Evolutionary conservation across 768 basidiomycete genomes (phyloP).

Genomic region (Serendipita indica): DNA sequence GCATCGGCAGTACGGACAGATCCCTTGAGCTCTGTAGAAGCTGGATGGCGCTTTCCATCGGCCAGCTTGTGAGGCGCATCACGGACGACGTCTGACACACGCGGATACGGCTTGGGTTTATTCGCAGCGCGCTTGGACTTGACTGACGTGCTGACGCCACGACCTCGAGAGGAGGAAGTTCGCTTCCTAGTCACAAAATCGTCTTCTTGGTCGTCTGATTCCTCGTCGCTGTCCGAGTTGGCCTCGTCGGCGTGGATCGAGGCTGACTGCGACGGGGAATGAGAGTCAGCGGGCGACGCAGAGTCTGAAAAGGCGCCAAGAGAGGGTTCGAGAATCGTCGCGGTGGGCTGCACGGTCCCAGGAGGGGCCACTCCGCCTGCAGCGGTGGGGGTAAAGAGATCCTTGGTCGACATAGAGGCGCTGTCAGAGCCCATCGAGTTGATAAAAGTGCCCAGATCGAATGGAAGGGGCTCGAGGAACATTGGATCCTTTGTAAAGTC

Average conservation of each 20-base stretch:
- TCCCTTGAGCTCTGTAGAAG: conserved; percentile 4
- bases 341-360: neutral
- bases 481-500: conserved; percentile 3
- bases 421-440: neutral
- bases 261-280: conserved; percentile 9
- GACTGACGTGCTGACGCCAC: neutral
- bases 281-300: conserved; percentile 6
- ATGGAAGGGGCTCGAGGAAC: conserved; percentile 8
- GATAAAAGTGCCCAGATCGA: conserved; percentile 4
- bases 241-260: neutral
- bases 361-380: neutral
- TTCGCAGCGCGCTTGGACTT: conserved; percentile 8
- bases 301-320: conserved; percentile 1
- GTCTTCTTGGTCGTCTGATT: neutral
- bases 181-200: neutral
- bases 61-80: conserved; percentile 5
- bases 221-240: neutral
- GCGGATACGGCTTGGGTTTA: conserved; percentile 9
- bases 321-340: neutral
- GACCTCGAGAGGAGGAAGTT: neutral
- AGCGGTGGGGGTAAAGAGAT: neutral
- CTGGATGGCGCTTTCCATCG: conserved; percentile 4
- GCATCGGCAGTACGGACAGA: conserved; percentile 24
- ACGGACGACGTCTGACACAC: conserved; percentile 8
- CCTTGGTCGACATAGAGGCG: conserved; percentile 4